Base-by-base conservation (phyloP, 257 asterid genomes). In the Parsonsia alboflavescens region DNA sequence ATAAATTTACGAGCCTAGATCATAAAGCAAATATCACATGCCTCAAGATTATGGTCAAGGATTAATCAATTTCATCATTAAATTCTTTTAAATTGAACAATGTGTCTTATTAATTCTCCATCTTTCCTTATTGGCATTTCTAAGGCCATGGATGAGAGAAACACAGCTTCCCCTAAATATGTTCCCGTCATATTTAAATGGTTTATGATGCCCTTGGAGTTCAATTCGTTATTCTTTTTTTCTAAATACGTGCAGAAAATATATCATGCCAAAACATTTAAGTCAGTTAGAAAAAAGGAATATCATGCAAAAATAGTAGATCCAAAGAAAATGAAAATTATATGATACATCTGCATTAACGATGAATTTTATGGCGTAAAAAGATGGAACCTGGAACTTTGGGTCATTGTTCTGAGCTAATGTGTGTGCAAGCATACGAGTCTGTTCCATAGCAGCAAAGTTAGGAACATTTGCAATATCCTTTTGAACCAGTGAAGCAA, bases 391-490 rank as follows among this genome's bases (percentile, higher is more conserved):
- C 98, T 95, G 99, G 85, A 95, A 95, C 85, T 95, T 95, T 58
- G 99, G 98, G 75, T 95, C 97, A 67, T 82, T 88, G 80, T 90
- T 92, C 80, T 91, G 98, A 85, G 98, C 97, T 81, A 92, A 82
- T 2, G 99, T 90, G 71, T 92, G 90, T 33, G 99, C 99, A 66
- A 95, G 86, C 92, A 88, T 86, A 65, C 97, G 97, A 79, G 94
- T 82, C 84, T 92, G 97, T 87, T 95, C 96, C 94, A 89, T 85
- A 69, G 96, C 90, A 77, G 96, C 96, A 72, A 88, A 80, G 80
- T 72, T 84, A 58, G 98, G 74, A 50, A 80, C 62, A 77, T 80
- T 86, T 75, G 88, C 83, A 75, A 88, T 89, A 78, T 96, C 81
- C 87, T 87, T 87, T 79, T 86, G 96, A 87, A 85, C 90, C 68